Base-by-base conservation (phyloP, 73 alveolate species). In the Effrenium voratum region DNA sequence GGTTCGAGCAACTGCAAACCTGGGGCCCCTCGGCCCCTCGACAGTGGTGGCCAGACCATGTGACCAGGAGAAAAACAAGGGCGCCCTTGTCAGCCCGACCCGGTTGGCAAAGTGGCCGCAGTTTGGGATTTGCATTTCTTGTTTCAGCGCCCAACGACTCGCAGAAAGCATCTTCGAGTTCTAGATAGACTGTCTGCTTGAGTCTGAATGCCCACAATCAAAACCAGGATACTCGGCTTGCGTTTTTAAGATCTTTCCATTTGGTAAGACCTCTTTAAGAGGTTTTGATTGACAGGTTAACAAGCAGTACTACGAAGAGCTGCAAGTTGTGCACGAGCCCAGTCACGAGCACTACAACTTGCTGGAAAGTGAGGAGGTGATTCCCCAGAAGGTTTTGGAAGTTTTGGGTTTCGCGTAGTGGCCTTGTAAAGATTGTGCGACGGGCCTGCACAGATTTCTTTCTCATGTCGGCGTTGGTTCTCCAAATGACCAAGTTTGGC, bases 291-390 rank as follows among this genome's bases (percentile, higher is more conserved):
- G 49, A 47, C 47, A 72, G 82, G 82, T 72, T 47, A 72, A 72
- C 82, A 72, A 72, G 82, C 82, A 72, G 49, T 72, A 36, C 82
- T 72, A 72, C 49, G 28, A 32, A 16, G 82, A 72, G 19, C 82
- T 72, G 82, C 49, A 72, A 19, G 28, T 72, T 36, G 82, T 72
- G 82, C 82, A 32, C 15, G 82, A 36, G 30, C 82, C 26, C 47
- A 47, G 38, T 13, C 82, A 72, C 82, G 82, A 72, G 82, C 82
- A 72, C 30, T 72, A 72, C 82, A 72, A 72, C 82, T 72, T 72
- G 82, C 82, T 72, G 28, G 82, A 72, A 32, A 72, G 82, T 47
- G 49, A 72, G 82, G 82, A 72, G 34, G 38, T 36, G n/a, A 72
- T 72, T 32, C 82, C 82, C 82, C 4, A 34, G 49, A 72, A 34